Evolutionary conservation across 225 moss, liverwort and hornwort species (phyloP), one percentile per base, ranked within the genome.

Genomic region (Lunularia cruciata): DNA sequence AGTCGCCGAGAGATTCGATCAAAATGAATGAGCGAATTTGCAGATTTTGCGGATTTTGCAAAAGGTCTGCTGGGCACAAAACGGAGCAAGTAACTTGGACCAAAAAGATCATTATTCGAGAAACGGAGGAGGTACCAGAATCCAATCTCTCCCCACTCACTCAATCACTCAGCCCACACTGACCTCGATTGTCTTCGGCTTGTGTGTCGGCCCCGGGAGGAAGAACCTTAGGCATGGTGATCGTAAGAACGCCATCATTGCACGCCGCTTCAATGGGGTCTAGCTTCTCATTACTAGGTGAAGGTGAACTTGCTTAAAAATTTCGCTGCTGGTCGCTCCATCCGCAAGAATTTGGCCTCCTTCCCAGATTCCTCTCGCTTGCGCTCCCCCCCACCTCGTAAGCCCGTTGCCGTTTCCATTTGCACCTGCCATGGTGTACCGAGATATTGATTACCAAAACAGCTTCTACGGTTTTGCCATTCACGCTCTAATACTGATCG

Each of bases 131-230:
- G n/a, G n/a, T n/a, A n/a, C n/a, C n/a, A n/a, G n/a, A n/a, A n/a
- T n/a, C n/a, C n/a, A n/a, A n/a, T n/a, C n/a, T n/a, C n/a, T n/a
- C n/a, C n/a, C n/a, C 56, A n/a, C n/a, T n/a, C n/a, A n/a, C n/a
- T n/a, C n/a, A n/a, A n/a, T 56, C 30, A 12, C 4, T 56, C 30
- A 56, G 14, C 56, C 56, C 15, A 56, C 30, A 1, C 4, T 56
- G 25, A 56, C 56, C 14, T 56, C 30, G 6, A 56, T 56, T 5
- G 56, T 56, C 56, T 56, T 56, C 30, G 56, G 56, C 30, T 56
- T 56, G 56, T 56, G 56, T 27, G n/a, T n/a, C n/a, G n/a, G 56
- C 30, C 5, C 32, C 56, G 0, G 56, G 56, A 9, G 56, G 56
- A 14, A 32, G 56, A 1, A 56, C 16, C 30, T 56, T 56, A 2